A percentile compares a stretch with the other conserved stretches of the same genome.
phyloP scores from a whole-genome alignment of 2,329 filamentous ascomycete species.

The Annulohypoxylon truncatum region DNA sequence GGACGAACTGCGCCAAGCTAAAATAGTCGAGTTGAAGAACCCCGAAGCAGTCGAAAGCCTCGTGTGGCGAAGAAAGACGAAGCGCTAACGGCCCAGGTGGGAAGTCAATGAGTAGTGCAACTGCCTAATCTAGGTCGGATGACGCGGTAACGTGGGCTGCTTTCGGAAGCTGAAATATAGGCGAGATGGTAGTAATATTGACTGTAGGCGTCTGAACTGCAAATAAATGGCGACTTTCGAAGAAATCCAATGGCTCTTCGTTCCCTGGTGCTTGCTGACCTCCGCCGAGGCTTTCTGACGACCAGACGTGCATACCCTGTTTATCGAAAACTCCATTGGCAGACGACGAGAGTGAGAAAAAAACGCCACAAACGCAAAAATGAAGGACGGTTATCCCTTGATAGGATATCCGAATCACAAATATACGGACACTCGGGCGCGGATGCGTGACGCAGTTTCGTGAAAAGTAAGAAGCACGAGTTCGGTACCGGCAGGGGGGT shows the following conservation, averaged over 20 bases:
- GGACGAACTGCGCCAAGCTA: constrained; percentile 10
- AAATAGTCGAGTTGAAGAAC: constrained; percentile 15
- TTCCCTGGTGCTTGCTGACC: constrained; percentile 20
- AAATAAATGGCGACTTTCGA: constrained; percentile 13
- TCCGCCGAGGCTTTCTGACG: constrained; percentile 7
- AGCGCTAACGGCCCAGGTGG: constrained; percentile 17
- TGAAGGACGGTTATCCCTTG: constrained; percentile 19
- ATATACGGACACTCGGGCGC: constrained; percentile 36
- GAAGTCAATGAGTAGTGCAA: constrained; percentile 30
- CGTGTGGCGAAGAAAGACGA: constrained; percentile 5
- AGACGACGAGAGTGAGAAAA: constrained; percentile 6
- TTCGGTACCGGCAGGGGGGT: constrained; percentile 34
- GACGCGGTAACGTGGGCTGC: constrained; percentile 20
- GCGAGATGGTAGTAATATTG: constrained; percentile 33
- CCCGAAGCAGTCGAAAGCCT: constrained; percentile 17
- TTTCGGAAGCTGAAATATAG: constrained; percentile 14
- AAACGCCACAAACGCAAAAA: constrained; percentile 27
- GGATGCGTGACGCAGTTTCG: constrained; percentile 33
- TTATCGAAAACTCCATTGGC: constrained; percentile 25
- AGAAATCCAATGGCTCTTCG: constrained; percentile 15
- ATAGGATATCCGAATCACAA: constrained; percentile 21
- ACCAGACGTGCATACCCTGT: constrained; percentile 20
- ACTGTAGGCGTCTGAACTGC: constrained; percentile 8
- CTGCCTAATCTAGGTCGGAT: constrained; percentile 33
- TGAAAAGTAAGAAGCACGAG: constrained; percentile 19